Conservation (phyloP, 1,139 yeast species). For the Magnusiomyces suaveolens region DNA sequence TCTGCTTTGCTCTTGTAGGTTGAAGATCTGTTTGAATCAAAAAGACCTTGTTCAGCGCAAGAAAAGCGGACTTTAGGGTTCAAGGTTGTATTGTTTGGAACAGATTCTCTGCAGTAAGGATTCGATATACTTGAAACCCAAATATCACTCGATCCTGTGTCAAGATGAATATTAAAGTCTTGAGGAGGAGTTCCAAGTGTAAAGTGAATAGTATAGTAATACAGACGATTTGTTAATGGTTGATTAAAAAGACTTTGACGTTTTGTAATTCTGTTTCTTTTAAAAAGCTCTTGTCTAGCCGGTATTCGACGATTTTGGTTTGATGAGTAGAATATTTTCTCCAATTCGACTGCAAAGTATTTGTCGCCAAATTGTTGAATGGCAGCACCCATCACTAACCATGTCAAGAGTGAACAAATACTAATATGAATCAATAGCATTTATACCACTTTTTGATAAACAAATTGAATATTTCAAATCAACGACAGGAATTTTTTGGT, state of each 20-base stretch:
- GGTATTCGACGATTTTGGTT: not conserved
- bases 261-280: no score
- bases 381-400: no score
- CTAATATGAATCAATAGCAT: no score
- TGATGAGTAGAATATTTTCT: not conserved
- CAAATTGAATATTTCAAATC: no score
- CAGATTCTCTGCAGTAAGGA: constrained; percentile 20
- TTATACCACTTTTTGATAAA: no score
- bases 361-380: no score
- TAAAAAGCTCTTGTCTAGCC: not conserved
- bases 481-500: no score
- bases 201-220: constrained; percentile 12
- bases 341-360: not conserved
- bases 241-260: no score
- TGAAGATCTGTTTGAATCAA: constrained; percentile 17
- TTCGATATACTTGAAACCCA: constrained; percentile 14
- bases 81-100: constrained; percentile 14
- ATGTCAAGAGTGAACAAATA: no score
- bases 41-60: constrained; percentile 21
- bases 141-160: constrained; percentile 14
- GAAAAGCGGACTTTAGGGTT: constrained; percentile 18
- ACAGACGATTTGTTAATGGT: constrained; percentile 7
- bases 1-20: constrained; percentile 15
- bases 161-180: constrained; percentile 12
- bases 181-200: constrained; percentile 15